Percentiles rank a stretch among this genome's conserved stretches.
phyloP scores from a whole-genome alignment of 2,329 filamentous ascomycete species.

The Pestalotiopsis fici region DNA sequence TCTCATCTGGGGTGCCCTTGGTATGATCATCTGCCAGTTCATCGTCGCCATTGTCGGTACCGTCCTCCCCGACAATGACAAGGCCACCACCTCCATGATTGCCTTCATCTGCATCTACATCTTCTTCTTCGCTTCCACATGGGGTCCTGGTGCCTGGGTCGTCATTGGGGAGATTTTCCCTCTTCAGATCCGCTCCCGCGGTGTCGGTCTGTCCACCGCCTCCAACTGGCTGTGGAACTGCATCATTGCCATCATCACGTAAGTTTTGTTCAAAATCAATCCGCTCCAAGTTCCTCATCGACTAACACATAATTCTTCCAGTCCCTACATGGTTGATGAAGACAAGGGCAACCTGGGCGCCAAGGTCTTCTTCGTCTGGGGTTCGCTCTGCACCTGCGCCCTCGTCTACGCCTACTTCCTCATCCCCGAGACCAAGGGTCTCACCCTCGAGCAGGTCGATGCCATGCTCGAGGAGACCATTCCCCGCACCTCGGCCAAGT shows the following conservation, averaged over 20 bases:
- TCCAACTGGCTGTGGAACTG: conserved; percentile 78
- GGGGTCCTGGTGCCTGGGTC: conserved; percentile 70
- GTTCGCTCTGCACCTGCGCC: conserved; percentile 54
- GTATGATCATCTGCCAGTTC: conserved; percentile 72
- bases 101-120: conserved; percentile 80
- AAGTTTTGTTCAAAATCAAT: not conserved
- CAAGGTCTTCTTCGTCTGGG: conserved; percentile 62
- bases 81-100: conserved; percentile 57
- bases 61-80: conserved; percentile 36
- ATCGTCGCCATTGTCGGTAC: conserved; percentile 63
- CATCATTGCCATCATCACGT: conserved; percentile 56
- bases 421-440: conserved; percentile 74
- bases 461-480: conserved; percentile 88
- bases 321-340: conserved; percentile 66
- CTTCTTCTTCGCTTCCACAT: conserved; percentile 76
- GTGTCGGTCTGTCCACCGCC: conserved; percentile 70
- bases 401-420: conserved; percentile 60
- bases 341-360: conserved; percentile 43
- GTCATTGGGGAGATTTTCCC: conserved; percentile 78
- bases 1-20: conserved; percentile 67
- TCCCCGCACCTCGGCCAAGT: conserved; percentile 74
- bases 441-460: conserved; percentile 71
- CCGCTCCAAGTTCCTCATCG: not conserved
- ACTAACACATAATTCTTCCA: not conserved
- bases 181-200: conserved; percentile 71